These are phyloP conservation scores for Alternaria rosae DNA, from an alignment of 2,329 filamentous ascomycete genomes.

Conservation along the genomic window DNA sequence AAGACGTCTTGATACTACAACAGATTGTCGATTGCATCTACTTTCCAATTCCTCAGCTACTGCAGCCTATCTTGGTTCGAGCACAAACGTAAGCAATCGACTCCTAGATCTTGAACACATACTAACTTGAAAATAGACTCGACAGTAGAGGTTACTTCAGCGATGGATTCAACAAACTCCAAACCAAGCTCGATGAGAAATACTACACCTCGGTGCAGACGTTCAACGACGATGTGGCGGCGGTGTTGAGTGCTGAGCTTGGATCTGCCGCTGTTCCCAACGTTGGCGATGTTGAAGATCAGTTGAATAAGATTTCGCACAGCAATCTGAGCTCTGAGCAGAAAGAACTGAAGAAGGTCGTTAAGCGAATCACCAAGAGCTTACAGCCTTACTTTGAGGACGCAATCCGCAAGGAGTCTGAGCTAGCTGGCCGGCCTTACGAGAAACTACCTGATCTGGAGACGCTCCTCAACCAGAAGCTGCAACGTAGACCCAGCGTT, in stretches of 20 bases:
- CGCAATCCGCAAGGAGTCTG: constrained; percentile 81
- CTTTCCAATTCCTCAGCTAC: constrained; percentile 81
- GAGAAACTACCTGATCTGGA: constrained; percentile 80
- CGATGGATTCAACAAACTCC: constrained; percentile 61
- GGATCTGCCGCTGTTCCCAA: constrained; percentile 56
- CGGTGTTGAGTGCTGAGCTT: constrained; percentile 63
- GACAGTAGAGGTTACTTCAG: constrained; percentile 63
- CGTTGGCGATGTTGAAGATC: constrained; percentile 51
- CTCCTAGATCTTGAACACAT: neutral
- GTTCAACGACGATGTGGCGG: constrained; percentile 67
- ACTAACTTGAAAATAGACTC: constrained; percentile 29
- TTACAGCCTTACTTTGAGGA: constrained; percentile 80
- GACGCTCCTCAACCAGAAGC: constrained; percentile 71
- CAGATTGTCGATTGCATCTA: constrained; percentile 88
- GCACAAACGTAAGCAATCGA: constrained; percentile 75
- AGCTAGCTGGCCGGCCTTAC: constrained; percentile 73
- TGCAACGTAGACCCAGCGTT: constrained; percentile 59
- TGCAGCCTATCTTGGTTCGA: constrained; percentile 80
- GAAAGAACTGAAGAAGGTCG: constrained; percentile 82
- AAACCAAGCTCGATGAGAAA: constrained; percentile 62
- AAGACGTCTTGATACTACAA: constrained; percentile 76
- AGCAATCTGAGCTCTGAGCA: constrained; percentile 65
- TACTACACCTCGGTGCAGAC: constrained; percentile 66
- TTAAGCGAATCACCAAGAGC: constrained; percentile 85
- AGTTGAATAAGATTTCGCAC: constrained; percentile 52